phyloP scores from a whole-genome alignment of 495 filamentous ascomycete genomes.

The Thozetella sp. region DNA sequence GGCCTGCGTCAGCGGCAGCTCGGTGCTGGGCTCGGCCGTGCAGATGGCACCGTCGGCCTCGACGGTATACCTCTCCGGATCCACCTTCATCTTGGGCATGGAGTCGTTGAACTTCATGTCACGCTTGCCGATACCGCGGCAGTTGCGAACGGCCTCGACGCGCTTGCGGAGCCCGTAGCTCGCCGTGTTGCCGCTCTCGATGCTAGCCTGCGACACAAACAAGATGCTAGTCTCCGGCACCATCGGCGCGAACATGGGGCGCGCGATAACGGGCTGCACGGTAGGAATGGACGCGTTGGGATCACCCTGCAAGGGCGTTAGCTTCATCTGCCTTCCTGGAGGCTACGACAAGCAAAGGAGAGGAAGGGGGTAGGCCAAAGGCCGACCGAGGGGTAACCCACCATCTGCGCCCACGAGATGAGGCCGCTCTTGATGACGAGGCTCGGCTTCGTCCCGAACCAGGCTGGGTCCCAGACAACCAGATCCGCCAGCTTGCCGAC shows the following conservation, averaged over 20 bases:
- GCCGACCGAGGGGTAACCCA: slow-evolving; percentile 29
- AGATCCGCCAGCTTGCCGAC: slow-evolving; percentile 91
- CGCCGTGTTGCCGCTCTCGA: slow-evolving; percentile 65
- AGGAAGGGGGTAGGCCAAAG: background rate
- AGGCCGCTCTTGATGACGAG: slow-evolving; percentile 89
- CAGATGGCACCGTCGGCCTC: slow-evolving; percentile 83
- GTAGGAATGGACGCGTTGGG: slow-evolving; percentile 92
- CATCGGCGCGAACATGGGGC: slow-evolving; percentile 83
- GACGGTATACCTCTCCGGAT: slow-evolving; percentile 89
- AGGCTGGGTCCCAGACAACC: slow-evolving; percentile 83
- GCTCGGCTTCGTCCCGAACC: slow-evolving; percentile 86
- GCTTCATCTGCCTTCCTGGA: slow-evolving; percentile 2
- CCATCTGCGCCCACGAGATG: slow-evolving; percentile 86
- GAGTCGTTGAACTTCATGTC: slow-evolving; percentile 94
- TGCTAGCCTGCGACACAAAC: slow-evolving; percentile 78
- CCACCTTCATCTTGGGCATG: slow-evolving; percentile 91
- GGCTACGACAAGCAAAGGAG: too few species aligned
- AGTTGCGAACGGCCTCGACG: slow-evolving; percentile 79
- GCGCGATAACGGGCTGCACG: slow-evolving; percentile 82
- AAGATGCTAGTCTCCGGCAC: slow-evolving; percentile 75
- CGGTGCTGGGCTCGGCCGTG: slow-evolving; percentile 70
- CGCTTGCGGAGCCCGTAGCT: slow-evolving; percentile 78
- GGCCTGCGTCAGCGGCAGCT: slow-evolving; percentile 78
- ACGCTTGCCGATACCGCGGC: slow-evolving; percentile 78
- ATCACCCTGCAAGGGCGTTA: slow-evolving; percentile 67